phyloP scores from a whole-genome alignment of 164 flowering plant species.

The Macadamia integrifolia region DNA sequence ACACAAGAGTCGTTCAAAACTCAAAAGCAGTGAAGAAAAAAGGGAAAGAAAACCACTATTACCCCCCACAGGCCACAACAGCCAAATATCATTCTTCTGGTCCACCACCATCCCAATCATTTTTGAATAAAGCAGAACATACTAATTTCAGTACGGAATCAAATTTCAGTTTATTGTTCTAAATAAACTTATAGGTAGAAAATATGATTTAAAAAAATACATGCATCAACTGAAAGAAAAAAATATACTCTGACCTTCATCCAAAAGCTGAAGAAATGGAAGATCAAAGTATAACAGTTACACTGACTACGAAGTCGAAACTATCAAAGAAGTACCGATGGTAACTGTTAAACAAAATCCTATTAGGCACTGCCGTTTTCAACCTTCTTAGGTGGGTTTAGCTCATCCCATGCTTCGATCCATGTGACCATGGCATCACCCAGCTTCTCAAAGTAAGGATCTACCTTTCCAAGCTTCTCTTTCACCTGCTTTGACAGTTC shows the following conservation, averaged over 20 bases:
- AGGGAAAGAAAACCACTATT: no score
- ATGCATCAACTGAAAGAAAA: constrained; percentile 5
- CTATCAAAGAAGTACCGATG: not conserved
- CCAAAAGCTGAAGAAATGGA: constrained; percentile 3
- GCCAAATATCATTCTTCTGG: no score
- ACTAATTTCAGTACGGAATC: not conserved
- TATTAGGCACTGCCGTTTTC: constrained; percentile 26
- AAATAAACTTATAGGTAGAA: constrained; percentile 8
- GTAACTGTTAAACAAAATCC: not conserved
- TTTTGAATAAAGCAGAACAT: not conserved
- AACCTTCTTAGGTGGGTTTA: constrained; percentile 40
- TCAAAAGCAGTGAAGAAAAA: no score
- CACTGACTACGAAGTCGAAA: not conserved
- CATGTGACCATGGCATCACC: constrained; percentile 80
- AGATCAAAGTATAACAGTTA: not conserved
- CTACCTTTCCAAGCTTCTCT: constrained; percentile 57
- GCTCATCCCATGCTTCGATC: constrained; percentile 82
- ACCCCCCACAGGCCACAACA: no score
- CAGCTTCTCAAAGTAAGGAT: constrained; percentile 64
- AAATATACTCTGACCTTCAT: constrained; percentile 1
- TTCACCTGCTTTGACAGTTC: constrained; percentile 65
- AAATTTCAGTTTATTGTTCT: constrained; percentile 10
- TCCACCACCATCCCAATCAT: not conserved
- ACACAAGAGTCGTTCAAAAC: no score
- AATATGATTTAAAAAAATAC: not conserved